Percentiles rank a stretch among this genome's conserved stretches.
Conservation (phyloP, 177 flowering plant species). For the Telopea speciosissima region DNA sequence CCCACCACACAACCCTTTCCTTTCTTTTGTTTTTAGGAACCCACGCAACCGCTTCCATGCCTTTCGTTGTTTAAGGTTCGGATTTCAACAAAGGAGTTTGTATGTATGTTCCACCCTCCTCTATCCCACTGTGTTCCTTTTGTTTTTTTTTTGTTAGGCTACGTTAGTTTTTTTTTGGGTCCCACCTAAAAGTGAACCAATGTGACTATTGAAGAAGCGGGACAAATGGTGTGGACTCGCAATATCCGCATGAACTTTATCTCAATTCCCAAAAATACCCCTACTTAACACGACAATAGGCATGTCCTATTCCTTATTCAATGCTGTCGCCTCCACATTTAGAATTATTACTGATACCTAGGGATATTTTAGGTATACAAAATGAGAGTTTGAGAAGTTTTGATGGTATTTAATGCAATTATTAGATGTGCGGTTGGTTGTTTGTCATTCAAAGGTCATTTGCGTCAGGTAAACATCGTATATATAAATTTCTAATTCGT, state of each 20-base stretch:
- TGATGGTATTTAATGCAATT: background rate
- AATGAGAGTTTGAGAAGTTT: background rate
- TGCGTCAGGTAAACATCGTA: conserved; percentile 6
- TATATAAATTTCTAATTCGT: background rate
- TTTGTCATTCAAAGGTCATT: background rate
- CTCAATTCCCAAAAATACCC: no score
- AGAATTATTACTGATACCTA: background rate
- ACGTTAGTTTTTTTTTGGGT: no score
- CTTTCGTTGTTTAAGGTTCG: background rate
- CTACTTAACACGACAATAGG: no score
- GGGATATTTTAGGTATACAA: background rate
- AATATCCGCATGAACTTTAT: no score
- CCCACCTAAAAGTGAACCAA: no score
- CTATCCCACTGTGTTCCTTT: background rate
- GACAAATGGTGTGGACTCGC: no score
- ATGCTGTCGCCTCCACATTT: background rate
- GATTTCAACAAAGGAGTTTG: background rate
- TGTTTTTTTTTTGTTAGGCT: no score
- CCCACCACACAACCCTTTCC: conserved; percentile 6
- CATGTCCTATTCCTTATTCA: no score
- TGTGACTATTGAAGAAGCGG: no score
- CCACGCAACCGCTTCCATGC: background rate
- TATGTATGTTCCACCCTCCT: background rate
- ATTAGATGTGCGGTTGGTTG: background rate
- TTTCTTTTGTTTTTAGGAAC: no score